Conservation (phyloP, 2,329 filamentous ascomycete genomes). For the Stagonosporopsis chrysanthemi region DNA sequence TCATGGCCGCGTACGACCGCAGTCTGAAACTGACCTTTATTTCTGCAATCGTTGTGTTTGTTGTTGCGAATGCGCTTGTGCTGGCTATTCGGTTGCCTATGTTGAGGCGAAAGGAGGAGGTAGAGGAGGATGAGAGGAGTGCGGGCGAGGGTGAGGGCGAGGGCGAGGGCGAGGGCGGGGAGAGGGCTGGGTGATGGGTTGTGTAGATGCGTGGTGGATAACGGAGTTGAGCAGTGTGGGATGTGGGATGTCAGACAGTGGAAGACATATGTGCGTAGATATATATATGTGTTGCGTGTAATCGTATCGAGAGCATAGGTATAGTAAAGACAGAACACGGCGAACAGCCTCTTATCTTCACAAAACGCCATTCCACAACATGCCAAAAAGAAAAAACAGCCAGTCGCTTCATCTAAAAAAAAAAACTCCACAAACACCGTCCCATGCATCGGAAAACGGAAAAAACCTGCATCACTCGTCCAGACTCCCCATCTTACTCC, state of each 20-base stretch:
- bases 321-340: background rate
- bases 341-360: background rate
- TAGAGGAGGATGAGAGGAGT: too few species aligned
- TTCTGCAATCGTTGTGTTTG: conserved; percentile 55
- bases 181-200: too few species aligned
- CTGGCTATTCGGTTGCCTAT: conserved; percentile 63
- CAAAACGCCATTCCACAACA: background rate
- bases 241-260: too few species aligned
- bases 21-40: conserved; percentile 54
- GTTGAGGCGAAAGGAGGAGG: conserved; percentile 29
- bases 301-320: background rate
- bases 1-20: conserved; percentile 50
- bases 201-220: too few species aligned
- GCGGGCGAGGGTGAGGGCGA: background rate
- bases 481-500: conserved; percentile 26
- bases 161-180: too few species aligned
- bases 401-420: too few species aligned
- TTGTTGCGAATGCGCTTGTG: conserved; percentile 60
- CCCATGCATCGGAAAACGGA: background rate
- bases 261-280: background rate
- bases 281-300: background rate
- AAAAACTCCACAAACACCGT: background rate
- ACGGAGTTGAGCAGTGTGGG: too few species aligned
- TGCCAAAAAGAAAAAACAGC: background rate
- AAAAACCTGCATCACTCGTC: conserved; percentile 22